These are phyloP conservation scores for Erucastrum elatum DNA, from an alignment of 345 rosid species.

Conservation along the genomic window DNA sequence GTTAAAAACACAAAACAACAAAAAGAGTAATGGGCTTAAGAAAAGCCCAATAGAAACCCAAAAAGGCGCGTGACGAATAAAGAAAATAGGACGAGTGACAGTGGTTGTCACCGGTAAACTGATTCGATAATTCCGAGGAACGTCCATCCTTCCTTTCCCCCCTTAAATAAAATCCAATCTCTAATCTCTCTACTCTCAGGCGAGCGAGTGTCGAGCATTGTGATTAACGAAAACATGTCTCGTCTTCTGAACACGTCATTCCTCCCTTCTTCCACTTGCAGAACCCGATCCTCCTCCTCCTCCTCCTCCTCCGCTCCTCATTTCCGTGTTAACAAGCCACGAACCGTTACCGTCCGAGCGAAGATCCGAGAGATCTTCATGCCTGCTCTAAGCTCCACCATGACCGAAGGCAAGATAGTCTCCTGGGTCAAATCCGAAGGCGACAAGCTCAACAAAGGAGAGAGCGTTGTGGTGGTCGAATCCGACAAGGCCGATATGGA, in stretches of 20 bases:
- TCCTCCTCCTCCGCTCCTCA: slow-evolving; percentile 20
- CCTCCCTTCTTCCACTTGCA: slow-evolving; percentile 45
- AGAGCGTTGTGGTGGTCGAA: slow-evolving; percentile 94
- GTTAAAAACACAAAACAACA: no score
- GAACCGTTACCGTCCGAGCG: slow-evolving; percentile 45
- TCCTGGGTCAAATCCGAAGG: slow-evolving; percentile 95
- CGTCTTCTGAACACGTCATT: slow-evolving; percentile 63
- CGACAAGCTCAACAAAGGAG: slow-evolving; percentile 82
- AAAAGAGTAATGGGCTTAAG: background rate
- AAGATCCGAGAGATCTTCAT: slow-evolving; percentile 97
- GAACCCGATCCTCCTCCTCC: slow-evolving; percentile 26
- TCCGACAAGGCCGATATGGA: slow-evolving; percentile 99
- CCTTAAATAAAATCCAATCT: background rate
- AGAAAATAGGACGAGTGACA: background rate
- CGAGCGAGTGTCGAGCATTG: background rate
- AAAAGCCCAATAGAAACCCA: background rate
- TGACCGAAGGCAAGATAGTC: slow-evolving; percentile 95
- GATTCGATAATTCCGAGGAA: slow-evolving; percentile 69
- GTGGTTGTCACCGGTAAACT: slow-evolving; percentile 39
- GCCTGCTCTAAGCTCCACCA: slow-evolving; percentile 98
- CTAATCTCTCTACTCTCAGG: background rate
- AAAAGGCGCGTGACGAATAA: background rate
- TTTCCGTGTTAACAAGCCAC: slow-evolving; percentile 22
- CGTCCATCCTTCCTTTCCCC: background rate
- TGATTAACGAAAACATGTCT: slow-evolving; percentile 50